Conservation (phyloP, 1,284 basidiomycete genomes). For the Ceratobasidium sp. region DNA sequence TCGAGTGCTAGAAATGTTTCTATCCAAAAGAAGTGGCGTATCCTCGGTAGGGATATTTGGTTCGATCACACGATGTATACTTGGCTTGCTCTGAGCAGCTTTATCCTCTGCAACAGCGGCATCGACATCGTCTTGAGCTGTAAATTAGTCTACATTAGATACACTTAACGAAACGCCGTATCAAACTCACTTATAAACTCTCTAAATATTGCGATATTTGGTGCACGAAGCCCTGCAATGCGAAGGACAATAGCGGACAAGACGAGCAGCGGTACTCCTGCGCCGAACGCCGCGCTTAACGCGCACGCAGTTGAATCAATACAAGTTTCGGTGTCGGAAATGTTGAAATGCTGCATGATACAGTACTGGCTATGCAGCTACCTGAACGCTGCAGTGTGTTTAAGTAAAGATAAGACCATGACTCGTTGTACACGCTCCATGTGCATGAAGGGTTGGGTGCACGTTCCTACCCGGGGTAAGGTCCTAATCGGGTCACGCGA, state of each 20-base stretch:
- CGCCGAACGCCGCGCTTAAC: background rate
- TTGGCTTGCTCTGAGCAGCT: background rate
- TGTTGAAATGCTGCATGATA: background rate
- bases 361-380: too few species aligned
- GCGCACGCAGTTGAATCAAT: constrained; percentile 24
- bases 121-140: constrained; percentile 29
- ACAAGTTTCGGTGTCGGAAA: constrained; percentile 23
- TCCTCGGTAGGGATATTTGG: constrained; percentile 4
- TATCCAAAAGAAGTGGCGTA: constrained; percentile 10
- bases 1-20: background rate
- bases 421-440: too few species aligned
- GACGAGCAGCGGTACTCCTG: constrained; percentile 9
- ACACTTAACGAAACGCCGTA: background rate
- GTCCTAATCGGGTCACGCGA: too few species aligned
- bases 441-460: too few species aligned
- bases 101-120: constrained; percentile 20
- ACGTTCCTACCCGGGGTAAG: too few species aligned
- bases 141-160: background rate
- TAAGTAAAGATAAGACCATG: too few species aligned
- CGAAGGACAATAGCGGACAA: background rate
- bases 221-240: background rate
- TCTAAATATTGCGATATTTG: constrained; percentile 2
- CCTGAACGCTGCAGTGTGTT: too few species aligned
- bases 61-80: background rate
- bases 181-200: constrained; percentile 35